These are phyloP conservation scores for Corylus americana DNA, from an alignment of 306 rosid genomes.

Conservation along the genomic window DNA sequence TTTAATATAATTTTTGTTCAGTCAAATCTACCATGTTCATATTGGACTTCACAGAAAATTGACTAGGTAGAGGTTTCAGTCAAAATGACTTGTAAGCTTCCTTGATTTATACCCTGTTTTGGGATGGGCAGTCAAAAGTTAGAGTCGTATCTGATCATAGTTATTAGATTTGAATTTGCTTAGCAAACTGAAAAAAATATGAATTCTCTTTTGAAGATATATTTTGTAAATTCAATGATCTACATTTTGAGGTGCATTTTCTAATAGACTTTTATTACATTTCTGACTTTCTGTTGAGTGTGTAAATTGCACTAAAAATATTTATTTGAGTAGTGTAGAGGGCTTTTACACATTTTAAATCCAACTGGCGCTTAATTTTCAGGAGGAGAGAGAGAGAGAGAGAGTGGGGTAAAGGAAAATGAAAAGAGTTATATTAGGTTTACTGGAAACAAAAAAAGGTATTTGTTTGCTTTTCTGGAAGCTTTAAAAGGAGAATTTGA, in stretches of 20 bases:
- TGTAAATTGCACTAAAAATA: neutral
- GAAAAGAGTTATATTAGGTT: neutral
- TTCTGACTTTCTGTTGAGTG: too few relatives aligned
- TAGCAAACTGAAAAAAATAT: too few relatives aligned
- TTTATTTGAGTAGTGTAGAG: neutral
- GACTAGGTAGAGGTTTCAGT: neutral
- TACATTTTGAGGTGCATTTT: too few relatives aligned
- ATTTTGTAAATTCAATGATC: too few relatives aligned
- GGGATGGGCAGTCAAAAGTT: neutral
- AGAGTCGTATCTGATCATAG: too few relatives aligned
- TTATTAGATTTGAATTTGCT: too few relatives aligned
- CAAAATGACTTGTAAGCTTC: neutral
- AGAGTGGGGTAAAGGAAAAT: neutral
- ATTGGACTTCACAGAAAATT: too few relatives aligned
- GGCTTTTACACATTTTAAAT: neutral
- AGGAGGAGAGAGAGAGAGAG: neutral
- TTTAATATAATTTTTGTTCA: neutral
- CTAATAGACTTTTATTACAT: too few relatives aligned
- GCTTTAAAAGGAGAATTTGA: neutral
- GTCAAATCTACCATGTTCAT: neutral
- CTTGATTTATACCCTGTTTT: neutral
- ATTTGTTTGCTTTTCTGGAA: neutral
- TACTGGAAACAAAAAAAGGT: neutral
- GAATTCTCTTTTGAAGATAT: too few relatives aligned
- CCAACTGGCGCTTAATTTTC: neutral